phyloP scores from a whole-genome alignment of 2,329 filamentous ascomycete species.

The Colletotrichum liaoningense region DNA sequence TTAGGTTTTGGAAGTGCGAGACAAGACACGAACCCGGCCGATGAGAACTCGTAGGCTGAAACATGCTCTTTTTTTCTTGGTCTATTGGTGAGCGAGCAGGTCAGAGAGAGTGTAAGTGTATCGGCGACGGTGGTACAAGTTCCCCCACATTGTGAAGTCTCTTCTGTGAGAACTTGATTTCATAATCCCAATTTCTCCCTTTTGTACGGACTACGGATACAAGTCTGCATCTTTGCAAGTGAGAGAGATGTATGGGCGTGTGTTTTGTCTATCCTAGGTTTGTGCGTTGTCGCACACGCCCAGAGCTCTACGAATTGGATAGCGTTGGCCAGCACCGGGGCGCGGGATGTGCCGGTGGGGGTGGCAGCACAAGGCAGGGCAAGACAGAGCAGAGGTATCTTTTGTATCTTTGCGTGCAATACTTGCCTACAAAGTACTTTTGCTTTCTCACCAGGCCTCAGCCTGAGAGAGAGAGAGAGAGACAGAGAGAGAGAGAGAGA shows the following conservation, averaged over 20 bases:
- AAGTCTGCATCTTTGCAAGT: not conserved
- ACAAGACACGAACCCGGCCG: not conserved
- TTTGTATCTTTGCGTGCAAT: not conserved
- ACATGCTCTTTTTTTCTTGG: not conserved
- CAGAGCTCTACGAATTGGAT: slow-evolving; percentile 19
- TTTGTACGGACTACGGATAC: not conserved
- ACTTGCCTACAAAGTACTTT: not conserved
- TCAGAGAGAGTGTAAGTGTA: not conserved
- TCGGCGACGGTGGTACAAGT: not conserved
- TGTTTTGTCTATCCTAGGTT: not conserved
- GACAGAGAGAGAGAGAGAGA: too few relatives aligned
- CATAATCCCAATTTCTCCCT: not conserved
- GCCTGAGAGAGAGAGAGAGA: not conserved
- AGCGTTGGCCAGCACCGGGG: not conserved
- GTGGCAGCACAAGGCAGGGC: not conserved
- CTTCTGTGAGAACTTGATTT: not conserved
- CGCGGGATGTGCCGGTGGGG: slow-evolving; percentile 15
- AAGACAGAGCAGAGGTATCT: not conserved
- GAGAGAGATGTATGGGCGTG: not conserved
- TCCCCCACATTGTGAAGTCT: not conserved
- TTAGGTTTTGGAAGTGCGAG: not conserved
- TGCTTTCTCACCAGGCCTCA: not conserved
- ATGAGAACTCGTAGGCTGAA: not conserved
- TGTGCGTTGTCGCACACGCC: slow-evolving; percentile 7
- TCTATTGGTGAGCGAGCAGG: not conserved